Evolutionary conservation across 768 basidiomycete species (phyloP).

Genomic region (Multifurca ochricompacta): DNA sequence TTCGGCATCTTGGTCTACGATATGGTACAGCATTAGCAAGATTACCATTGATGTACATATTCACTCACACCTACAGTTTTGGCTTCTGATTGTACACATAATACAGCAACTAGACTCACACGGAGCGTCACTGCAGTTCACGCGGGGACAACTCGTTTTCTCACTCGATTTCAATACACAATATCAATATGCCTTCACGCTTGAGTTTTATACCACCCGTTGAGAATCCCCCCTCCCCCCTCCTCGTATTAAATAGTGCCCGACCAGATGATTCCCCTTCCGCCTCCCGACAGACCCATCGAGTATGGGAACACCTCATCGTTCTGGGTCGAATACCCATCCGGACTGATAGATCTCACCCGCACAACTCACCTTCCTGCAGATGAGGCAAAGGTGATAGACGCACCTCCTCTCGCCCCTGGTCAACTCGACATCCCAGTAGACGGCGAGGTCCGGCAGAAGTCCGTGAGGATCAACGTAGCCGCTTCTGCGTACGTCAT

Average conservation of each 20-base stretch:
- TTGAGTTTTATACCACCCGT: too few relatives aligned
- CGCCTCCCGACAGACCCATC: constrained; percentile 36
- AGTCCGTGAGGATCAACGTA: constrained; percentile 43
- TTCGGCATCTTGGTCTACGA: constrained; percentile 77
- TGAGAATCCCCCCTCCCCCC: not conserved
- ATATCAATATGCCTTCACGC: not conserved
- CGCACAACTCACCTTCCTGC: constrained; percentile 35
- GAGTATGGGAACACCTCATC: constrained; percentile 48
- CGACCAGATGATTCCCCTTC: constrained; percentile 25
- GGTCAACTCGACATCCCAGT: constrained; percentile 45
- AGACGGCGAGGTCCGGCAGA: constrained; percentile 32
- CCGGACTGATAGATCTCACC: constrained; percentile 54
- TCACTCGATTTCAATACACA: too few relatives aligned
- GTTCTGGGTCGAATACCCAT: constrained; percentile 67
- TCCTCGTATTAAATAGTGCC: not conserved
- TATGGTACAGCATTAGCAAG: constrained; percentile 35
- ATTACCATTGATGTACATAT: not conserved
- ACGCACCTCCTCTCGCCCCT: not conserved
- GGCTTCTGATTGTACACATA: not conserved
- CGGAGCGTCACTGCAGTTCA: not conserved
- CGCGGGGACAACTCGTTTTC: too few relatives aligned
- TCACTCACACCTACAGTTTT: not conserved
- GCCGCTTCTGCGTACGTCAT: constrained; percentile 49
- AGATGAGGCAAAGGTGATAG: constrained; percentile 20
- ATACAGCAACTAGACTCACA: too few relatives aligned